Conservation (phyloP, 73 alveolate genomes). For the Tetrahymena thermophila region DNA sequence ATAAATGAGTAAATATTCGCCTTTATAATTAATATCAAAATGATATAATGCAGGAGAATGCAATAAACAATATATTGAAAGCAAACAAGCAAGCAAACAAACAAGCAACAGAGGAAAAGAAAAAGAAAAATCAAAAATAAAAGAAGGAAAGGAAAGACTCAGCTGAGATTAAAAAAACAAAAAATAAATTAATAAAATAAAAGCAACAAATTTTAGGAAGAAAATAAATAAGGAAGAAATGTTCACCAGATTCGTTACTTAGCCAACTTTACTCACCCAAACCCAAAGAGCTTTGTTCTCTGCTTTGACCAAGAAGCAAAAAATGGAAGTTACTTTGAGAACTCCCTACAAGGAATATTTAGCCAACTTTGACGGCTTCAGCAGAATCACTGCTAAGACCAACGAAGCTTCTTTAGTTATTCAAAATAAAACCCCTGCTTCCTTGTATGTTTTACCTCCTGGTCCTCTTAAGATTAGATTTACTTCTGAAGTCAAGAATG, state of each 20-base stretch:
- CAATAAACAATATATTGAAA: not conserved
- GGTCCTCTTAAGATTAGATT: conserved; percentile 40
- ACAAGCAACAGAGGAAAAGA: not conserved
- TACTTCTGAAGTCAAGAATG: conserved; percentile 29
- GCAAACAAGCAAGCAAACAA: not conserved
- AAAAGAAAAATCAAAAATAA: not conserved
- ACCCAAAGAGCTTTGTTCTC: not conserved
- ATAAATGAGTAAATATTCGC: not conserved
- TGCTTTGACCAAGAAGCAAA: conserved; percentile 25
- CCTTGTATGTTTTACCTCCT: conserved; percentile 39
- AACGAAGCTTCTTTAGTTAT: conserved; percentile 46
- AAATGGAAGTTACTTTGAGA: conserved; percentile 43
- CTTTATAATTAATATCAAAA: too few species aligned
- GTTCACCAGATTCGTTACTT: not conserved
- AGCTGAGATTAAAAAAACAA: not conserved
- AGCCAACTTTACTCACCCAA: not conserved
- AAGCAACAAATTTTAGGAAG: conserved; percentile 1
- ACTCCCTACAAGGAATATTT: conserved; percentile 36
- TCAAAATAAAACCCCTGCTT: conserved; percentile 37
- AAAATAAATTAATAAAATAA: not conserved
- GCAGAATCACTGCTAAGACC: conserved; percentile 37
- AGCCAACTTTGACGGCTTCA: conserved; percentile 27
- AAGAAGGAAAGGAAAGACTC: not conserved
- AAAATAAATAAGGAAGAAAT: not conserved
- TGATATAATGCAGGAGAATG: not conserved